Percentiles rank a stretch among this genome's conserved stretches.
Conservation (phyloP, 2,329 filamentous ascomycete species). For the Stemphylium beticola region DNA sequence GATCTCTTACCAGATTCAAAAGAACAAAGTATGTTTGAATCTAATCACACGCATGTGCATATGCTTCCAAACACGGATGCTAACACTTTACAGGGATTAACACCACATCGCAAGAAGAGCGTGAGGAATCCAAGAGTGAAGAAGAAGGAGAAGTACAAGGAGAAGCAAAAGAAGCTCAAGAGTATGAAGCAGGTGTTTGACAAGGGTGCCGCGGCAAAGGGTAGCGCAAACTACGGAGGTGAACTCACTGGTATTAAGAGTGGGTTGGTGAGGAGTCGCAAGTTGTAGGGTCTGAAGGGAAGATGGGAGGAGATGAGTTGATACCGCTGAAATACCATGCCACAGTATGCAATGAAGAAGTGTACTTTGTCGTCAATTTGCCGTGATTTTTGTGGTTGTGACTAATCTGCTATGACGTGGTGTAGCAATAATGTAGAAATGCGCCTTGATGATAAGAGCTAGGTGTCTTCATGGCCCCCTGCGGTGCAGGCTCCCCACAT, state of each 20-base stretch:
- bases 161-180: conserved; percentile 95
- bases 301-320: not conserved
- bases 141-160: conserved; percentile 95
- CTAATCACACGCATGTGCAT: too few species aligned
- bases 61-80: not conserved
- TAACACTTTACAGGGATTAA: conserved; percentile 54
- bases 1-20: conserved; percentile 92
- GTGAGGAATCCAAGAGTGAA: conserved; percentile 94
- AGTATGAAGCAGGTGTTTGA: conserved; percentile 87
- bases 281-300: conserved; percentile 64
- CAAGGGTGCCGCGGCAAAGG: conserved; percentile 73
- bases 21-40: conserved; percentile 78
- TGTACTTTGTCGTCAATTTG: too few species aligned
- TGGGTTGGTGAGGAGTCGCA: conserved; percentile 89
- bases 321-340: too few species aligned
- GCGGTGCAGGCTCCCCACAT: too few species aligned
- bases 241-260: conserved; percentile 96
- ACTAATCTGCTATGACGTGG: too few species aligned
- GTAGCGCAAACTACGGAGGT: conserved; percentile 69
- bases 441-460: too few species aligned
- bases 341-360: too few species aligned
- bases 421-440: too few species aligned
- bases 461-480: too few species aligned
- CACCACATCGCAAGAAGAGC: conserved; percentile 90
- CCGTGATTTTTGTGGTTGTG: too few species aligned